Conservation (phyloP, 2,329 filamentous ascomycete species). For the Hortaea sp. region DNA sequence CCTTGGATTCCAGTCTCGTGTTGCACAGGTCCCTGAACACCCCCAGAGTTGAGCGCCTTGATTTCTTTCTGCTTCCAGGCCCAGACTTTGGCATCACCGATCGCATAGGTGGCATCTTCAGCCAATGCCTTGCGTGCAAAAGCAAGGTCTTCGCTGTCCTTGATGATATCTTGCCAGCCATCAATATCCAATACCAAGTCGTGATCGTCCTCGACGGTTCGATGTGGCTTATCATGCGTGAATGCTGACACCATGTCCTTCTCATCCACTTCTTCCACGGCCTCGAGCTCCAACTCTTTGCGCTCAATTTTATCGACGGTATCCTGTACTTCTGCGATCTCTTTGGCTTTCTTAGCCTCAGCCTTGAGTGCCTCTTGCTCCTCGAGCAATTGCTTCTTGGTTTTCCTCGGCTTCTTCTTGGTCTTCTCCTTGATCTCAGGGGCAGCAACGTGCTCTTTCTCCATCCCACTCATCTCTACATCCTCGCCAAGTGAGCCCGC, state of each 20-base stretch:
- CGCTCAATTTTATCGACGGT: slow-evolving; percentile 27
- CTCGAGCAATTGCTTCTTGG: slow-evolving; percentile 66
- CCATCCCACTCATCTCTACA: slow-evolving; percentile 10
- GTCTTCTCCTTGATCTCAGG: slow-evolving; percentile 19
- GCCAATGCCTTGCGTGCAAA: slow-evolving; percentile 45
- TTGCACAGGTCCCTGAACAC: slow-evolving; percentile 43
- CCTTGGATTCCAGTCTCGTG: slow-evolving; percentile 48
- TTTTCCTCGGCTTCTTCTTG: slow-evolving; percentile 54
- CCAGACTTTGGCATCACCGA: slow-evolving; percentile 53
- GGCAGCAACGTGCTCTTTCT: slow-evolving; percentile 14
- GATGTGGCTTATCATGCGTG: slow-evolving; percentile 48
- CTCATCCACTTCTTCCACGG: slow-evolving; percentile 29
- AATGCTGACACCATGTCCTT: slow-evolving; percentile 51
- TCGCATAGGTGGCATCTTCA: slow-evolving; percentile 34
- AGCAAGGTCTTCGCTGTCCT: slow-evolving; percentile 57
- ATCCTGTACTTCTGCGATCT: slow-evolving; percentile 21
- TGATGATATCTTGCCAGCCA: slow-evolving; percentile 58
- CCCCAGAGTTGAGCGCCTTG: slow-evolving; percentile 54
- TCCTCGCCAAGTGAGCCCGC: slow-evolving; percentile 13
- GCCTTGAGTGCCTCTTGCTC: slow-evolving; percentile 52
- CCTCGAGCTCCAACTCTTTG: slow-evolving; percentile 37
- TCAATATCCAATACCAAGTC: slow-evolving; percentile 57
- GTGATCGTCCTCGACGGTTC: slow-evolving; percentile 58
- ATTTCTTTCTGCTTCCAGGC: slow-evolving; percentile 63
- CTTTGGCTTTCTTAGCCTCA: slow-evolving; percentile 22